These are phyloP conservation scores for Torulaspora franciscae DNA, from an alignment of 805 yeast species.

Conservation along the genomic window DNA sequence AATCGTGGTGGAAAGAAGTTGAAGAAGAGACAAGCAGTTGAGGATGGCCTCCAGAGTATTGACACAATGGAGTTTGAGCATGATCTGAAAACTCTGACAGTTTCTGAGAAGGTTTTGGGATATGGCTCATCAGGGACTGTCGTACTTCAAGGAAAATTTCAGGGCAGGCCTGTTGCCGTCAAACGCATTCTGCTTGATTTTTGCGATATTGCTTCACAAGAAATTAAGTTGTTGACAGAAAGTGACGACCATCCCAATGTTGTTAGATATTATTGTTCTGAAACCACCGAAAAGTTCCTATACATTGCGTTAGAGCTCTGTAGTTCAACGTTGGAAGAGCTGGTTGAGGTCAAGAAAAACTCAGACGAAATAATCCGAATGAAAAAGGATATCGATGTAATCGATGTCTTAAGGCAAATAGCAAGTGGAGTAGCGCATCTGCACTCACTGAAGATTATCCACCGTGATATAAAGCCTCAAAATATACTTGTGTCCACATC, in stretches of 20 bases:
- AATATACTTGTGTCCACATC: constrained; percentile 80
- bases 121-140: constrained; percentile 97
- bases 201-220: constrained; percentile 90
- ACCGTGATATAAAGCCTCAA: constrained; percentile 92
- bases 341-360: constrained; percentile 51
- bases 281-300: constrained; percentile 77
- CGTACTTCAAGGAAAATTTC: constrained; percentile 85
- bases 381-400: constrained; percentile 43
- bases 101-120: constrained; percentile 77
- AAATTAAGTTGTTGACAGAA: constrained; percentile 79
- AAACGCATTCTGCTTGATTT: constrained; percentile 90
- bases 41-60: constrained; percentile 3
- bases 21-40: constrained; percentile 26
- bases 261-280: constrained; percentile 88
- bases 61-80: constrained; percentile 22
- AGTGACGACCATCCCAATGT: constrained; percentile 97
- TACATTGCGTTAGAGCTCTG: constrained; percentile 93
- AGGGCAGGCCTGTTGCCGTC: constrained; percentile 91
- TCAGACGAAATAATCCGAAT: constrained; percentile 37
- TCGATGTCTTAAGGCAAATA: constrained; percentile 62
- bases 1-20: constrained; percentile 74
- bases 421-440: constrained; percentile 81
- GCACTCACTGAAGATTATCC: constrained; percentile 87
- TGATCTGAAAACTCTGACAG: constrained; percentile 47
- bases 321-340: constrained; percentile 80